Conservation (phyloP, 495 filamentous ascomycete species). For the Astrocystis sublimbata region DNA sequence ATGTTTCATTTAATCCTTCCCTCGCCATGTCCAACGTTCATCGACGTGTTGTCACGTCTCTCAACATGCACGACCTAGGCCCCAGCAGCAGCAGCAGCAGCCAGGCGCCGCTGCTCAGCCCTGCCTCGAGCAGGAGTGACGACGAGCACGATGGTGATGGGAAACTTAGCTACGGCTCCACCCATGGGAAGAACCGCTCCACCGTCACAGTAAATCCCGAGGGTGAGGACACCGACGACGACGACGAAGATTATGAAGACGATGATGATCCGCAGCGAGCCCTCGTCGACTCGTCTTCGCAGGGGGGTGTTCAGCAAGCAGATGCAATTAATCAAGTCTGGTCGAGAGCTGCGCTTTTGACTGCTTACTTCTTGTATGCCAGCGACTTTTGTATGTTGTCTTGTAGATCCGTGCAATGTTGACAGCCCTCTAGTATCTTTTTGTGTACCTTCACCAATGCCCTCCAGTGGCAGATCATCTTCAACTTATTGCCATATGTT, state of each 20-base stretch:
- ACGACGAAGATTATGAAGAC: conserved; percentile 23
- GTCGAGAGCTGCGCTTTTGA: conserved; percentile 41
- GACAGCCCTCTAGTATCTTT: conserved; percentile 36
- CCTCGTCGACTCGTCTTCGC: conserved; percentile 11
- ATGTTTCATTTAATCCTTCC: background rate
- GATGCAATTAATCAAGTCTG: conserved; percentile 50
- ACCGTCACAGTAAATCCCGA: conserved; percentile 11
- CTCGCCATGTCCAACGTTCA: conserved; percentile 29
- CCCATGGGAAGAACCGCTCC: conserved; percentile 25
- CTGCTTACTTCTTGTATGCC: conserved; percentile 44
- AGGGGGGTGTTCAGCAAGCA: conserved; percentile 44
- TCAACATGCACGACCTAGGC: conserved; percentile 27
- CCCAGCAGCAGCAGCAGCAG: conserved; percentile 14
- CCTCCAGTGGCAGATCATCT: conserved; percentile 44
- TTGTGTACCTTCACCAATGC: conserved; percentile 50
- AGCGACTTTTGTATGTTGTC: conserved; percentile 18
- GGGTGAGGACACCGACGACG: background rate
- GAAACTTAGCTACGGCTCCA: conserved; percentile 20
- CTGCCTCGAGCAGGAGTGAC: conserved; percentile 21
- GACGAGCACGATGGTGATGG: conserved; percentile 13
- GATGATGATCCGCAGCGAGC: conserved; percentile 1
- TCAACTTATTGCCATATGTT: conserved; percentile 47
- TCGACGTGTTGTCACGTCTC: conserved; percentile 21
- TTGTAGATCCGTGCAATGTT: background rate
- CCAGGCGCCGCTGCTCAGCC: conserved; percentile 30